These are phyloP conservation scores for Hanseniaspora sp. DNA, from an alignment of 1,139 yeast species.

Conservation along the genomic window DNA sequence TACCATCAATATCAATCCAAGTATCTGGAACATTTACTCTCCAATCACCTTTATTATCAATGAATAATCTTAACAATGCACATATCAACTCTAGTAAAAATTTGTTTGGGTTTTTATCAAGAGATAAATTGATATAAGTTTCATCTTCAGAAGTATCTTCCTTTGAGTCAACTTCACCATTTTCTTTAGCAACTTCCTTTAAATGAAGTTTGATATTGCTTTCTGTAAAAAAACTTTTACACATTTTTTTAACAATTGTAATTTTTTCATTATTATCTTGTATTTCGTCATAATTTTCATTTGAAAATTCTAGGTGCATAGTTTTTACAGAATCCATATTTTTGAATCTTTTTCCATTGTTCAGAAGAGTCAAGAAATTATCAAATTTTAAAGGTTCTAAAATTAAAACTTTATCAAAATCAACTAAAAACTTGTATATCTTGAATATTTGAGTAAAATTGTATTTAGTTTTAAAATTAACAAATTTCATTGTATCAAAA, in stretches of 20 bases:
- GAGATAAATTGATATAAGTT: background rate
- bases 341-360: constrained; percentile 16
- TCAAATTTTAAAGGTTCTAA: constrained; percentile 26
- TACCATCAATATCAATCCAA: constrained; percentile 22
- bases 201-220: background rate
- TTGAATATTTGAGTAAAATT: constrained; percentile 25
- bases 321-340: background rate
- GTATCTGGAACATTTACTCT: constrained; percentile 29
- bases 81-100: constrained; percentile 26
- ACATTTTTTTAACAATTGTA: background rate
- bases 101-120: constrained; percentile 23
- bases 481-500: constrained; percentile 5
- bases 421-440: constrained; percentile 26
- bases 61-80: constrained; percentile 24
- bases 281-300: background rate
- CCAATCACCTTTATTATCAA: constrained; percentile 30
- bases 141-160: constrained; percentile 24
- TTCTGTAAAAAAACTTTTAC: background rate
- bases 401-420: constrained; percentile 24
- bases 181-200: background rate
- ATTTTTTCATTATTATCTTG: background rate
- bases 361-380: constrained; percentile 28
- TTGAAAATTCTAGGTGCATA: background rate
- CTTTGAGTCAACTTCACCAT: background rate
- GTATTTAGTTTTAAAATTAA: background rate